phyloP scores from a whole-genome alignment of 805 yeast species.

The Pichia kluyveri region DNA sequence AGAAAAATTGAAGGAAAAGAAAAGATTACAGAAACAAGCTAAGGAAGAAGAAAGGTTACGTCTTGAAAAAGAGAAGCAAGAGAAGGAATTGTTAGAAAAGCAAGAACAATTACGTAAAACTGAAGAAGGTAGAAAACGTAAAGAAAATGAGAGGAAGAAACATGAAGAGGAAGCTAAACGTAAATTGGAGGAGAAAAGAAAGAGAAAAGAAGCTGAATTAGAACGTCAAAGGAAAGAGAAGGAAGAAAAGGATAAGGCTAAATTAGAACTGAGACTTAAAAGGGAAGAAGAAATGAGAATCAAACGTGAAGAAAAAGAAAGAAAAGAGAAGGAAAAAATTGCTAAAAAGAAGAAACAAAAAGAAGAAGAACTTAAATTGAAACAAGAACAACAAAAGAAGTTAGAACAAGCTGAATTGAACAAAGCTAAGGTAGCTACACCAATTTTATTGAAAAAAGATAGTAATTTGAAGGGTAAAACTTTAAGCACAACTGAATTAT shows the following conservation, averaged over 20 bases:
- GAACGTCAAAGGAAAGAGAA: slow-evolving; percentile 27
- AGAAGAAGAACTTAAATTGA: slow-evolving; percentile 3
- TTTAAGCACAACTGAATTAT: no score
- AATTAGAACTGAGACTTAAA: slow-evolving; percentile 25
- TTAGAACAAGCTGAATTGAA: not conserved
- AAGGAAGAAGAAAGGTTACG: slow-evolving; percentile 49
- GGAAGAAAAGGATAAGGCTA: slow-evolving; percentile 32
- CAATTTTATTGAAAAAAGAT: no score
- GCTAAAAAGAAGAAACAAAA: not conserved
- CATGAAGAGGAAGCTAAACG: slow-evolving; percentile 20
- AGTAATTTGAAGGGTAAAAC: no score
- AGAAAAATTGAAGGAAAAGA: slow-evolving; percentile 66
- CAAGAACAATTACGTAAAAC: slow-evolving; percentile 33
- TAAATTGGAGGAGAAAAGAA: slow-evolving; percentile 28
- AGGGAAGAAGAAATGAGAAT: slow-evolving; percentile 25
- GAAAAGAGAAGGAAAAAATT: not conserved
- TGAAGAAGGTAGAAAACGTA: slow-evolving; percentile 39
- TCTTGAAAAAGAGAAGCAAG: slow-evolving; percentile 42
- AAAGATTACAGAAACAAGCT: slow-evolving; percentile 49
- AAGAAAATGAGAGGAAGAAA: slow-evolving; percentile 34
- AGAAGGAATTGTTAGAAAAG: slow-evolving; percentile 32
- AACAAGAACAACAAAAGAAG: not conserved
- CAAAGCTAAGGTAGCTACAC: no score
- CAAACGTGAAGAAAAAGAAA: slow-evolving; percentile 25
- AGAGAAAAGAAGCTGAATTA: slow-evolving; percentile 33